phyloP scores from a whole-genome alignment of 1,284 basidiomycete species.

The Golubevia sp. region DNA sequence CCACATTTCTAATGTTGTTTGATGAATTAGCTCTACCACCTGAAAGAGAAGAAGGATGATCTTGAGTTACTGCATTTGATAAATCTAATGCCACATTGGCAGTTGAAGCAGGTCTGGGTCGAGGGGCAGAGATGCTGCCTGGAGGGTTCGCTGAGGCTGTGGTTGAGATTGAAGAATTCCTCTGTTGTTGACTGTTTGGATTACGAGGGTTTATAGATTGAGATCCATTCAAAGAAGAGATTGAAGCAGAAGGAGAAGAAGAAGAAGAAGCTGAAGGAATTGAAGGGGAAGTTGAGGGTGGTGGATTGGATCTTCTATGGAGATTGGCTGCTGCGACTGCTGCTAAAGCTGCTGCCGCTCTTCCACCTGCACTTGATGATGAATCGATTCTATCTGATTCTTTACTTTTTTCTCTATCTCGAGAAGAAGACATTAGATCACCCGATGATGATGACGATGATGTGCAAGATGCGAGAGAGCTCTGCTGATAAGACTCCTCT shows the following conservation, averaged over 20 bases:
- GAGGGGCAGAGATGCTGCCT: not conserved
- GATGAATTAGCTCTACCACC: not conserved
- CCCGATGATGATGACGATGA: no score
- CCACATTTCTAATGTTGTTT: no score
- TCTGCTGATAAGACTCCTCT: no score
- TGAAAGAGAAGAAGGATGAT: not conserved
- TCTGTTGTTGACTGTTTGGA: not conserved
- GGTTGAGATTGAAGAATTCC: not conserved
- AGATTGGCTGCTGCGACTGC: not conserved
- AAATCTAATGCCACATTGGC: constrained; percentile 35
- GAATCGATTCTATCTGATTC: no score
- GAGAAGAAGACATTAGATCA: no score
- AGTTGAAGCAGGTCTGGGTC: constrained; percentile 2
- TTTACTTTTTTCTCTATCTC: no score
- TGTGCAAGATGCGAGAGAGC: no score
- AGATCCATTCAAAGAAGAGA: not conserved
- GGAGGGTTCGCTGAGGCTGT: constrained; percentile 4
- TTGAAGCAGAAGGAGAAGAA: not conserved
- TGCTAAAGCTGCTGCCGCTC: not conserved
- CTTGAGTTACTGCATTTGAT: constrained; percentile 21
- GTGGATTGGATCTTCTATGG: not conserved
- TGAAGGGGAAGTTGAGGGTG: not conserved
- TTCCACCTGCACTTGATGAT: no score
- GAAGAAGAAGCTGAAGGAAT: not conserved
- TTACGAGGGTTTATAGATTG: not conserved